Evolutionary conservation across 2,329 filamentous ascomycete genomes (phyloP), one percentile per base, ranked within the genome.

Genomic region (Cercospora nicotianae): DNA sequence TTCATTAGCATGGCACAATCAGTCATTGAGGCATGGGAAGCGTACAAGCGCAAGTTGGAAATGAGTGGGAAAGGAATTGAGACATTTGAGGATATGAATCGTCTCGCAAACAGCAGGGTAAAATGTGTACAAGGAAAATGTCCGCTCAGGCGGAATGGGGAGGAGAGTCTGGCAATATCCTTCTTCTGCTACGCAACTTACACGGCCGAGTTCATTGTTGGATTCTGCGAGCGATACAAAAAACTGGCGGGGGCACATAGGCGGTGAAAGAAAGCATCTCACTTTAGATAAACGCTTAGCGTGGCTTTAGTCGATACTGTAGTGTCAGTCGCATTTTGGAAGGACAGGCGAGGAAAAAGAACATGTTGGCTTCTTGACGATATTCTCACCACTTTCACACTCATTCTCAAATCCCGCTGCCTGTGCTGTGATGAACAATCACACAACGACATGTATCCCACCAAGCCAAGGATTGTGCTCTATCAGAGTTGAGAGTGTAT

Each of bases 21-120:
- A 58, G 53, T 58, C 53, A 30, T 58, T 58, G 53, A 58, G n/a
- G 53, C 53, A 58, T 58, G 53, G 53, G 16, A 30, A 31, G 53
- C 26, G 53, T 58, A 58, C 30, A 28, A 58, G 53, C 53, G 53
- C 53, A 33, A 31, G 31, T 58, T 58, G 53, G 53, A 58, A 48
- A 48, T 12, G 42, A 48, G 18, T 12, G 26, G 53, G 26, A 33
- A 58, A 30, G 30, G n/a, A 10, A 58, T 10, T 23, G 53, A n/a
- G 53, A 30, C 30, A 58, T n/a, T 13, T 9, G 53, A 23, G 30
- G 18, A 28, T 13, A 26, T 30, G 20, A 58, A 26, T 58, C 26
- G 26, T 58, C 53, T 33, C 53, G 26, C 8, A 58, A 31, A 58
- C 30, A 58, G 53, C 53, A 58, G 26, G 26, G 26, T n/a, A 30